Percentiles rank a stretch among this genome's conserved stretches.
Conservation (phyloP, 257 asterid genomes). For the Solanum etuberosum region DNA sequence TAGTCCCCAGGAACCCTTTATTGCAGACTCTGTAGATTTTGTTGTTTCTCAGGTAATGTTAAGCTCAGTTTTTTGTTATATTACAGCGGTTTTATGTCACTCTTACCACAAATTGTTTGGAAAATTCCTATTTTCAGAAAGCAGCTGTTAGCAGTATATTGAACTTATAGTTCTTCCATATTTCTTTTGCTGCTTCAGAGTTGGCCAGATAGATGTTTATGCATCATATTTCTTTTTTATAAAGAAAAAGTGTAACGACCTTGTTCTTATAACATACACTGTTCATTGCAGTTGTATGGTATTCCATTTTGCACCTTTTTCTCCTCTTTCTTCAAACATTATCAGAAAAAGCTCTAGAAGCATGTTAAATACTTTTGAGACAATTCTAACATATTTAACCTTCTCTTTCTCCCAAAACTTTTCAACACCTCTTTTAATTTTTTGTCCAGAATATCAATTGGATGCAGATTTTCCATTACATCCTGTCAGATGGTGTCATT, state of each 20-base stretch:
- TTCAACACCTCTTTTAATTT: not conserved
- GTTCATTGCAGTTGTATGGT: not conserved
- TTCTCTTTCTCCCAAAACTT: not conserved
- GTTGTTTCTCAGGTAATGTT: slow-evolving; percentile 87
- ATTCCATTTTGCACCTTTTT: not conserved
- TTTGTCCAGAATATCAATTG: not conserved
- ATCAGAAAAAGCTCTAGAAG: not conserved
- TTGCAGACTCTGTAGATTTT: slow-evolving; percentile 96
- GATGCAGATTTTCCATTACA: not conserved
- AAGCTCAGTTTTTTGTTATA: not conserved
- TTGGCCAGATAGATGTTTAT: too few species aligned
- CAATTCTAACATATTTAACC: not conserved
- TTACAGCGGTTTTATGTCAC: not conserved
- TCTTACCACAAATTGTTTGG: not conserved
- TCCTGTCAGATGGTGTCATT: not conserved
- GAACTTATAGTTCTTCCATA: not conserved
- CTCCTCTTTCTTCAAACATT: not conserved
- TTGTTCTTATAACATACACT: not conserved
- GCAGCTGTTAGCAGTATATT: not conserved
- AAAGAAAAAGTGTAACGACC: not conserved
- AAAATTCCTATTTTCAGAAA: not conserved
- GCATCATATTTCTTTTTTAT: not conserved
- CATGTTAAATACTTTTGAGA: not conserved
- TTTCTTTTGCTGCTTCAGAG: not conserved
- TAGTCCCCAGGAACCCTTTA: slow-evolving; percentile 96